Evolutionary conservation across 768 basidiomycete genomes (phyloP), one percentile per base, ranked within the genome.

Genomic region (Sporobolomyces phaffii): DNA sequence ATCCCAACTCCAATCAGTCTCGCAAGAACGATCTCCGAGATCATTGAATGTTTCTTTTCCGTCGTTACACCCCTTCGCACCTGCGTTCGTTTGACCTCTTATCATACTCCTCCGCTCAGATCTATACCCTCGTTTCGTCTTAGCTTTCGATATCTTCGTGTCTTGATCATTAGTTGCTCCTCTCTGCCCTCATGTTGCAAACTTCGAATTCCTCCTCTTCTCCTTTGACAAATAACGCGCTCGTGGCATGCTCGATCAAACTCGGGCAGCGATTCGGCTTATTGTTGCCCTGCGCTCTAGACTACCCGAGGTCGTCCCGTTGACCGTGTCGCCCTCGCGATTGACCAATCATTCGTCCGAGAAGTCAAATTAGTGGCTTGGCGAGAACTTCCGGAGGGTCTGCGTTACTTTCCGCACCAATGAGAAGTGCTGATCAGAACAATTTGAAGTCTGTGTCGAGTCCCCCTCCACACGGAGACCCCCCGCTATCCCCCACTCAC

Each of bases 1-100:
- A 61, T 53, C 60, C 65, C 0, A 43, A 56, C 24, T 57, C 48
- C 24, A 67, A 67, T 36, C 65, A 66, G 40, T 61, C 60, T 15
- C 65, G 65, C 31, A 41, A 33, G 38, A 56, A 53, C 40, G 60
- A 61, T 26, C 45, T 53, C n/a, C 26, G 47, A 5, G 48, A 33
- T 15, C 54, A 57, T 41, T 64, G 26, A 58, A 6, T n/a, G 31
- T 41, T n/a, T 40, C 17, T 31, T 28, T n/a, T 17, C 11, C 11
- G 49, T 52, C 49, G 36, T 36, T 40, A 6, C 28, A 28, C 33
- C 29, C 40, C n/a, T 38, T 48, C 36, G 11, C 34, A 11, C 11
- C 51, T 3, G 3, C 51, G 13, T 24, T 13, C 43, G 11, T 20
- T n/a, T n/a, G n/a, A n/a, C n/a, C 20, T 28, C 15, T n/a, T 49